A percentile compares a stretch with the other conserved stretches of the same genome.
phyloP scores from a whole-genome alignment of 495 filamentous ascomycete genomes.

The Aspergillus leporis region DNA sequence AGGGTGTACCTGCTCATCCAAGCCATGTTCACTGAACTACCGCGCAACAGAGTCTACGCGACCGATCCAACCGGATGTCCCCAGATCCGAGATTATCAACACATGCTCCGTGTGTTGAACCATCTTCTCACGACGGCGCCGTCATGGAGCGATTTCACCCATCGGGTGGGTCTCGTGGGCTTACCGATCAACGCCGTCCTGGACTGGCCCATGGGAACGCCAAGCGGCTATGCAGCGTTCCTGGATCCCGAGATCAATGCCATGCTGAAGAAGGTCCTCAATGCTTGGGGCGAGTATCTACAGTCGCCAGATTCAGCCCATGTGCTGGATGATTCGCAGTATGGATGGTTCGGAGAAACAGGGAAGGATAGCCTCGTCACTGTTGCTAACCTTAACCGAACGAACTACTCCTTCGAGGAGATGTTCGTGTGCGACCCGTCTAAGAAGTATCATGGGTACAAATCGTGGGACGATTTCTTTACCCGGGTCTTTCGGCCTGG shows the following conservation, averaged over 20 bases:
- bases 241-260: conserved; percentile 65
- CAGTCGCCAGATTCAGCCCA: conserved; percentile 55
- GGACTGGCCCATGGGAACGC: conserved; percentile 73
- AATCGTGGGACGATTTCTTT: conserved; percentile 79
- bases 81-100: conserved; percentile 62
- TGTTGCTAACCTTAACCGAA: conserved; percentile 28
- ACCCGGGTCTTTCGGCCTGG: conserved; percentile 56
- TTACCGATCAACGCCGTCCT: conserved; percentile 68
- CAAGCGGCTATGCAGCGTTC: conserved; percentile 65
- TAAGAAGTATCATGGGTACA: conserved; percentile 49
- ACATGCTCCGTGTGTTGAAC: conserved; percentile 67
- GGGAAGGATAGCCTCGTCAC: conserved; percentile 27
- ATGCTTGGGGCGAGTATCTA: conserved; percentile 66
- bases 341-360: conserved; percentile 63
- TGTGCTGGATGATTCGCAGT: conserved; percentile 49
- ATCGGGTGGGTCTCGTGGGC: conserved; percentile 62
- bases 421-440: conserved; percentile 23
- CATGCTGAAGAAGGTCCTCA: conserved; percentile 67
- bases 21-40: conserved; percentile 69
- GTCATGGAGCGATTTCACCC: conserved; percentile 54
- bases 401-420: conserved; percentile 17
- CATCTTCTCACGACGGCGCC: conserved; percentile 63
- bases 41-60: conserved; percentile 52
- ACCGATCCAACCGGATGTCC: conserved; percentile 58
- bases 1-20: conserved; percentile 38